These are phyloP conservation scores for Taphrina wiesneri DNA, from an alignment of 1,139 yeast genomes.

Conservation along the genomic window DNA sequence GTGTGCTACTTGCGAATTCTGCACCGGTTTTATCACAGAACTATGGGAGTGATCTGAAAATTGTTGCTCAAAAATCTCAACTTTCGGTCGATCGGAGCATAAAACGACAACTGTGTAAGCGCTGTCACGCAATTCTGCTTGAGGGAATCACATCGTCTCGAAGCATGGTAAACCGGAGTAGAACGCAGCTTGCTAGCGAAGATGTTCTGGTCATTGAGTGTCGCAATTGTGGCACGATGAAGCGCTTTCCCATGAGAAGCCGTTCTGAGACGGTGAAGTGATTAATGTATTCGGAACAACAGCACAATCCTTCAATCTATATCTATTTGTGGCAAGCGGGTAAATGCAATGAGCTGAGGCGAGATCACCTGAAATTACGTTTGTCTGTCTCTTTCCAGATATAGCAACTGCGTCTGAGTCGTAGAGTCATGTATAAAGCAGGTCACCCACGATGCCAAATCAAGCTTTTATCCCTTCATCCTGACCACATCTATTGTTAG, in stretches of 20 bases:
- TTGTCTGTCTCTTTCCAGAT: too few species aligned
- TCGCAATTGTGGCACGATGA: neutral
- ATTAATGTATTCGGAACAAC: neutral
- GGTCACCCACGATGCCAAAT: neutral
- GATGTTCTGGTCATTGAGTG: neutral
- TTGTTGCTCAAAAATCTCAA: slow-evolving; percentile 6
- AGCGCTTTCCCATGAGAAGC: neutral
- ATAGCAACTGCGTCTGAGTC: too few species aligned
- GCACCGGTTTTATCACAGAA: neutral
- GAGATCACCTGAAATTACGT: too few species aligned
- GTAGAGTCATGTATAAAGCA: neutral
- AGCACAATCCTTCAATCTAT: neutral
- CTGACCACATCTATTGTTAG: neutral
- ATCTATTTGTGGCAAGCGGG: too few species aligned
- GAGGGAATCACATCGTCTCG: slow-evolving; percentile 10
- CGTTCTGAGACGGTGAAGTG: neutral
- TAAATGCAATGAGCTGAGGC: too few species aligned
- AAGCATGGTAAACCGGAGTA: neutral
- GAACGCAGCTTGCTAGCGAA: neutral
- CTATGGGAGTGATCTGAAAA: neutral
- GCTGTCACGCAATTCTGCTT: neutral
- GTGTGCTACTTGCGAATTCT: neutral
- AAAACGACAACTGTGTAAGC: slow-evolving; percentile 16
- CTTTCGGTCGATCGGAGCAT: neutral
- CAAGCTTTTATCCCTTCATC: neutral